Evolutionary conservation across 371 early-diverging fungal genomes (phyloP).

Genomic region (Rhizomucor miehei): DNA sequence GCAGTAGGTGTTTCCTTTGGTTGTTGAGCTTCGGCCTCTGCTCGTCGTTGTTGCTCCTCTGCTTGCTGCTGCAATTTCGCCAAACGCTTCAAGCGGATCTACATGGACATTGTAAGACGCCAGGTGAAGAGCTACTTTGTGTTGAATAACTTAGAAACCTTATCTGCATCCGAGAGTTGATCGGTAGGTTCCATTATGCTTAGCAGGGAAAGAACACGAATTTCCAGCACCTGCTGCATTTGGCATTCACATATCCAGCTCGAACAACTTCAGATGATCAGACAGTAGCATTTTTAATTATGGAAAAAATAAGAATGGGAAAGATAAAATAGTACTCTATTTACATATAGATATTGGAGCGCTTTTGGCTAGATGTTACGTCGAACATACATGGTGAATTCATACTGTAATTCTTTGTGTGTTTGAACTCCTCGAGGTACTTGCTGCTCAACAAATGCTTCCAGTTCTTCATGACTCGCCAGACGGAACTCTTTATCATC

Average conservation of each 20-base stretch:
- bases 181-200: slow-evolving; percentile 7
- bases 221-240: too few relatives aligned
- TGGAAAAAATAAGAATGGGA: too few relatives aligned
- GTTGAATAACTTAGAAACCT: slow-evolving; percentile 2
- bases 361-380: neutral
- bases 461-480: slow-evolving; percentile 37
- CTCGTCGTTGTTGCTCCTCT: slow-evolving; percentile 19
- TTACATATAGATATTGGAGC: too few relatives aligned
- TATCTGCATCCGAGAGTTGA: slow-evolving; percentile 21
- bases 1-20: slow-evolving; percentile 8
- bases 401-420: slow-evolving; percentile 42
- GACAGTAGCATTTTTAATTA: too few relatives aligned
- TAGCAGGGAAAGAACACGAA: too few relatives aligned
- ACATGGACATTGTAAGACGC: neutral
- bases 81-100: slow-evolving; percentile 73
- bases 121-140: neutral
- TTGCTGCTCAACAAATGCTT: slow-evolving; percentile 34
- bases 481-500: slow-evolving; percentile 24
- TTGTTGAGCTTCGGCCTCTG: slow-evolving; percentile 8
- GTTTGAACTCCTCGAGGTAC: slow-evolving; percentile 49
- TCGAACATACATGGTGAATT: slow-evolving; percentile 38
- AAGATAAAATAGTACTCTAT: too few relatives aligned
- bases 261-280: too few relatives aligned
- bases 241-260: too few relatives aligned
- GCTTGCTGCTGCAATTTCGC: slow-evolving; percentile 59